These are phyloP conservation scores for Coemansia sp. DNA, from an alignment of 192 early-diverging fungal genomes.

Conservation along the genomic window DNA sequence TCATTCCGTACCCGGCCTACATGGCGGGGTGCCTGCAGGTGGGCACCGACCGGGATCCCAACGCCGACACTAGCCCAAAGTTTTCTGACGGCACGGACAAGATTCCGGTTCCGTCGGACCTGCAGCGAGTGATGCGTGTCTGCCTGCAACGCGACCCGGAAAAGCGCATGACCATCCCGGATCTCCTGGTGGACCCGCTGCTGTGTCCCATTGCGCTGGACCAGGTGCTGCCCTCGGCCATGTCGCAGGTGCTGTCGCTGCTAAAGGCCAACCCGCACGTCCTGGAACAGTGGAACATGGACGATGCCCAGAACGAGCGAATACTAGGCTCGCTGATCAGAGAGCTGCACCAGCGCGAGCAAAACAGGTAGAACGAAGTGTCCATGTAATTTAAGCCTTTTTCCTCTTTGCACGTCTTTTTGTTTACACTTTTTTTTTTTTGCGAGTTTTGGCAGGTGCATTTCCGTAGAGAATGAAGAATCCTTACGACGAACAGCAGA, in stretches of 20 bases:
- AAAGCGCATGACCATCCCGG: constrained; percentile 60
- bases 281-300: constrained; percentile 43
- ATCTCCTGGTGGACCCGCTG: constrained; percentile 61
- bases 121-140: constrained; percentile 57
- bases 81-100: constrained; percentile 19
- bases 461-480: constrained; percentile 27
- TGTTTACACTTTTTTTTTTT: constrained; percentile 1
- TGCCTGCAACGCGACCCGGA: constrained; percentile 68
- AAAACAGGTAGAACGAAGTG: constrained; percentile 5
- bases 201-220: constrained; percentile 47
- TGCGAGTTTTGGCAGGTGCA: neutral
- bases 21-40: constrained; percentile 40
- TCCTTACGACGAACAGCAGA: constrained; percentile 49
- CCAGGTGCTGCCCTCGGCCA: constrained; percentile 27
- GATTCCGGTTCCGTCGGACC: constrained; percentile 41
- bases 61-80: constrained; percentile 1
- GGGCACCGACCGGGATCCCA: constrained; percentile 28
- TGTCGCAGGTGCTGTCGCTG: constrained; percentile 35
- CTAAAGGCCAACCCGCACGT: constrained; percentile 35
- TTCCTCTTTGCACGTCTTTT: neutral
- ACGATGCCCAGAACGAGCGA: constrained; percentile 33
- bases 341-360: constrained; percentile 23
- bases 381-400: neutral
- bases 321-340: constrained; percentile 18
- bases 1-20: constrained; percentile 57